These are phyloP conservation scores for Raphanus hybrid DNA, from an alignment of 441 rosid species.

Conservation along the genomic window DNA sequence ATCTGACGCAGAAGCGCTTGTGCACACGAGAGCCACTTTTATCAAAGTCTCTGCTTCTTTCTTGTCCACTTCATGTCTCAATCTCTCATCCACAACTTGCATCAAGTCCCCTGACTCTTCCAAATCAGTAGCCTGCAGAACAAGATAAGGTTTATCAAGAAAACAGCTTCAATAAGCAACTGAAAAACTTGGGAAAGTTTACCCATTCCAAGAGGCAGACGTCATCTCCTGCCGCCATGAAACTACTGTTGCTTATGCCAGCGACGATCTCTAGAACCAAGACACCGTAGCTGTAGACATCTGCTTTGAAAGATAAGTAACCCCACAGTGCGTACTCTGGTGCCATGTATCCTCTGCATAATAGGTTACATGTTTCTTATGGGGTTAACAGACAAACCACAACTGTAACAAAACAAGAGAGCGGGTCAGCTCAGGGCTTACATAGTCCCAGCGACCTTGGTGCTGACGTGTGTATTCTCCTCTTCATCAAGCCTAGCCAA, in stretches of 20 bases:
- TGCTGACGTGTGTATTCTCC: constrained; percentile 63
- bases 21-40: constrained; percentile 64
- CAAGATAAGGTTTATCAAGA: neutral
- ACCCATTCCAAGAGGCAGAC: constrained; percentile 75
- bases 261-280: constrained; percentile 64
- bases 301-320: constrained; percentile 64
- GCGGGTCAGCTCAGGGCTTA: constrained; percentile 27
- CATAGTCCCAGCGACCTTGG: constrained; percentile 77
- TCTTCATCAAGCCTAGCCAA: constrained; percentile 67
- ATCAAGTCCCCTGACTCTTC: constrained; percentile 48
- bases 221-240: constrained; percentile 51
- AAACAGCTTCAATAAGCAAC: neutral
- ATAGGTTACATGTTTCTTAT: constrained; percentile 27
- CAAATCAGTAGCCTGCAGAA: constrained; percentile 56
- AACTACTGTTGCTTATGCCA: constrained; percentile 57
- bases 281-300: constrained; percentile 73
- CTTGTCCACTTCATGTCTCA: constrained; percentile 48
- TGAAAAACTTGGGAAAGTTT: constrained; percentile 10
- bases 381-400: constrained; percentile 23
- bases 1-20: constrained; percentile 54
- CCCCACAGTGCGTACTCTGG: constrained; percentile 81
- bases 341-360: constrained; percentile 78
- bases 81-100: constrained; percentile 58
- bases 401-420: neutral
- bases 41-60: constrained; percentile 57